Evolutionary conservation across 805 yeast genomes (phyloP), one percentile per base, ranked within the genome.

Genomic region (Trichomonascus vanleenenianus): DNA sequence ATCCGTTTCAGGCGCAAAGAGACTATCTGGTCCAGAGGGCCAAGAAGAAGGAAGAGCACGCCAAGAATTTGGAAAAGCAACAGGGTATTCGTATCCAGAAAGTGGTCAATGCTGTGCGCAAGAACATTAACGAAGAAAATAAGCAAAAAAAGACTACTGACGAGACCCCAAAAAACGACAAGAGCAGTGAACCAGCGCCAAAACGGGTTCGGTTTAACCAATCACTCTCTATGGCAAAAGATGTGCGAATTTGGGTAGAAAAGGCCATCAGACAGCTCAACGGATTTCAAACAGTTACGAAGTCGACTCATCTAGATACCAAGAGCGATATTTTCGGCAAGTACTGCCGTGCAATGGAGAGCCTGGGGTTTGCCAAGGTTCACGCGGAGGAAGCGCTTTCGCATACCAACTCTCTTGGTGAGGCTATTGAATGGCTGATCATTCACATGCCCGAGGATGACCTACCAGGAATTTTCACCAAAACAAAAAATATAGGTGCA

Each of bases 401-500:
- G 22, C 85, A 85, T 56, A 60, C 67, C 0, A 51, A 58, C 2
- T 55, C 72, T 1, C 71, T 78, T 45, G 69, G 73, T 1, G 77
- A 73, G 19, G 72, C 82, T 0, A 62, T 84, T 37, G 85, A 81
- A 50, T 84, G 93, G 91, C 72, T 91, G 15, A 64, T 91, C 9
- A 81, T 89, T 53, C 93, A 91, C 57, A 76, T 91, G 2, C 97
- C 97, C 0, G 97, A 93, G 51, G 97, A 89, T 58, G 98, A 91
- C 56, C 67, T 91, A 30, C 98, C 98, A 2, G 47, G 52, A 16
- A 43, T 53, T 31, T 69, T 68, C 42, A 43, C 57, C 40, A 57
- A 56, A 3, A 64, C 64, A 12, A 52, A 62, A 11, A 50, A 57
- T 40, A 50, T 58, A 1, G 65, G 65, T 2, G 54, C 56, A 18